Base-by-base conservation (phyloP, 2,329 filamentous ascomycete genomes). In the Grosmannia huntii region DNA sequence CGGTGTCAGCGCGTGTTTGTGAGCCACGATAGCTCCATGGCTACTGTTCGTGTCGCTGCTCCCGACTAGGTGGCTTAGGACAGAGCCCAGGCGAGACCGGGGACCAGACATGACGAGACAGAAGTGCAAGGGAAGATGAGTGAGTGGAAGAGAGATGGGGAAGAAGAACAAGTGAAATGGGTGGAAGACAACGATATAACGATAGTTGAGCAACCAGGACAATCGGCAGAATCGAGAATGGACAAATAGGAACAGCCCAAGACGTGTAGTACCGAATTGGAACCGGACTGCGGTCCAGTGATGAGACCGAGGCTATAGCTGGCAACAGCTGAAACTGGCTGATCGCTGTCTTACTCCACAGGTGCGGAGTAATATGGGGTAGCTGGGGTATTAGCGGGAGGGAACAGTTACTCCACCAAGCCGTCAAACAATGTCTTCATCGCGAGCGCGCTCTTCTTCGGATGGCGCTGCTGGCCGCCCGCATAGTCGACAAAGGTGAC, bases 401-500 rank as follows among this genome's bases (percentile, higher is more conserved):
- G n/a, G n/a, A n/a, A n/a, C n/a, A n/a, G 28, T 28, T 28, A 76
- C 73, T 85, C 85, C 63, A 90, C 85, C 65, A 89, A 76, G 64
- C 77, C 77, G 48, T 84, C 82, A 69, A 94, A 92, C 61, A 91
- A 78, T 59, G 81, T 76, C 63, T 83, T 81, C 65, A 95, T 78
- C 66, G 80, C 79, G 71, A 77, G 80, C 23, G 87, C 89, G 69
- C 88, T 94, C 80, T 90, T 89, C 80, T 95, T 95, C 46, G 89
- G 85, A 64, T 85, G 80, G 56, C 89, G 77, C 75, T 85, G 88
- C 77, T 95, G 90, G 27, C 83, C 85, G 64, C 89, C 81, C 65
- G 82, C 75, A 69, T 94, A 95, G 72, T 95, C 89, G 56, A 95
- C 89, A 68, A 80, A 94, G 7, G 85, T 89, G 59, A 90, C 88